A percentile compares a stretch with the other conserved stretches of the same genome.
These are phyloP conservation scores for Camellia lanceoleosa DNA, from an alignment of 148 eudicot genomes.

Conservation along the genomic window DNA sequence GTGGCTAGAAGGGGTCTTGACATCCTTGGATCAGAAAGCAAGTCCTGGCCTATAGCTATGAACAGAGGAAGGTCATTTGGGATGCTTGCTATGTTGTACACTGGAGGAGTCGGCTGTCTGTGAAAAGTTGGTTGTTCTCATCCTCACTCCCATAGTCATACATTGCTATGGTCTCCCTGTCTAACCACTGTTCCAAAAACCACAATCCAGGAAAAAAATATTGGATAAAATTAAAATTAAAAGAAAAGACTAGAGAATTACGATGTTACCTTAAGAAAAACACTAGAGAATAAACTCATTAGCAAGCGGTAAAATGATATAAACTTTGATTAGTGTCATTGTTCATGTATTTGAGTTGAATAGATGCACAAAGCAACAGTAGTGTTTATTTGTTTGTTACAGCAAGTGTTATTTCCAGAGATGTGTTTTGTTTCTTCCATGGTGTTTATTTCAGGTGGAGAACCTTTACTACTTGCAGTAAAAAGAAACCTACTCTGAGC, in stretches of 20 bases:
- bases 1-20: conserved; percentile 31
- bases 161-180: conserved; percentile 37
- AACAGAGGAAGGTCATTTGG: conserved; percentile 49
- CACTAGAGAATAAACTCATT: too few relatives aligned
- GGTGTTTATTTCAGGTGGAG: not conserved
- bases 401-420: not conserved
- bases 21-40: conserved; percentile 50
- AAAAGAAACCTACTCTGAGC: conserved; percentile 56
- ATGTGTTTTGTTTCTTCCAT: not conserved
- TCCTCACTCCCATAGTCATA: conserved; percentile 34
- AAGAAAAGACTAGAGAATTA: too few relatives aligned
- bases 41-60: conserved; percentile 48
- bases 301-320: not conserved
- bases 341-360: conserved; percentile 21
- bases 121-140: conserved; percentile 35
- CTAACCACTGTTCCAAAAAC: conserved; percentile 31
- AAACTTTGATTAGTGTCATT: conserved; percentile 12
- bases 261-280: too few relatives aligned
- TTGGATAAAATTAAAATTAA: not conserved
- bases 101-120: conserved; percentile 43
- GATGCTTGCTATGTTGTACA: conserved; percentile 45
- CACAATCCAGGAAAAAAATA: not conserved
- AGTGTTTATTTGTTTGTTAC: too few relatives aligned
- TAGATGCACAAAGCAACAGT: not conserved
- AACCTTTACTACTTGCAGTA: too few relatives aligned